Percentiles rank a stretch among this genome's conserved stretches.
Conservation (phyloP, 805 yeast genomes). For the Candida taoyuanica region DNA sequence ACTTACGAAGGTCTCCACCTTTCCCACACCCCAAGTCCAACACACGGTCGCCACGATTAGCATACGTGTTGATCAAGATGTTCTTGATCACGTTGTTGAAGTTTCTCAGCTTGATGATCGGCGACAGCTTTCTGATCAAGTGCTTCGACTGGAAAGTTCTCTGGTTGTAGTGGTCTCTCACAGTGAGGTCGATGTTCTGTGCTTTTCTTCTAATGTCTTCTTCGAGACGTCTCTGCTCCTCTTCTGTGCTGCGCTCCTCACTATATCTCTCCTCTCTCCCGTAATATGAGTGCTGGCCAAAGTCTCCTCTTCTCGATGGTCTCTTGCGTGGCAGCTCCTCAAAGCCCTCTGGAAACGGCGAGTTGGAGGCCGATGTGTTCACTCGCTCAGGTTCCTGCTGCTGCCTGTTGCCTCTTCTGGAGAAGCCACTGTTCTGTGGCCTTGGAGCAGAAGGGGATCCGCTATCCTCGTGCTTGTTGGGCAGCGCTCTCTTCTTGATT, state of each 20-base stretch:
- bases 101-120: constrained; percentile 78
- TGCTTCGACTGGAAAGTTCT: constrained; percentile 65
- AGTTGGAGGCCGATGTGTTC: too few species aligned
- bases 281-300: not conserved
- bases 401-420: constrained; percentile 8
- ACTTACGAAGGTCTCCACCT: constrained; percentile 94
- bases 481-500: constrained; percentile 15
- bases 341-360: too few species aligned
- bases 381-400: too few species aligned
- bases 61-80: constrained; percentile 70
- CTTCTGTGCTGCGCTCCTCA: not conserved
- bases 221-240: constrained; percentile 5
- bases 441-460: not conserved
- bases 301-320: constrained; percentile 18
- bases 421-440: constrained; percentile 7
- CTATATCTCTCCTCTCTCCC: constrained; percentile 7
- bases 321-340: constrained; percentile 13
- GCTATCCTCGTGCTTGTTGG: not conserved
- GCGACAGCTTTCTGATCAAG: constrained; percentile 65
- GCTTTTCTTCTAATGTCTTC: constrained; percentile 8
- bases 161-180: constrained; percentile 81
- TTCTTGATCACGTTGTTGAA: constrained; percentile 92
- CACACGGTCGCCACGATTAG: constrained; percentile 50
- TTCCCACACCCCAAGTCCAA: constrained; percentile 95
- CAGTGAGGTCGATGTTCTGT: constrained; percentile 50